Evolutionary conservation across 2,329 filamentous ascomycete genomes (phyloP).

Genomic region (Neocatenulostroma microsporum): DNA sequence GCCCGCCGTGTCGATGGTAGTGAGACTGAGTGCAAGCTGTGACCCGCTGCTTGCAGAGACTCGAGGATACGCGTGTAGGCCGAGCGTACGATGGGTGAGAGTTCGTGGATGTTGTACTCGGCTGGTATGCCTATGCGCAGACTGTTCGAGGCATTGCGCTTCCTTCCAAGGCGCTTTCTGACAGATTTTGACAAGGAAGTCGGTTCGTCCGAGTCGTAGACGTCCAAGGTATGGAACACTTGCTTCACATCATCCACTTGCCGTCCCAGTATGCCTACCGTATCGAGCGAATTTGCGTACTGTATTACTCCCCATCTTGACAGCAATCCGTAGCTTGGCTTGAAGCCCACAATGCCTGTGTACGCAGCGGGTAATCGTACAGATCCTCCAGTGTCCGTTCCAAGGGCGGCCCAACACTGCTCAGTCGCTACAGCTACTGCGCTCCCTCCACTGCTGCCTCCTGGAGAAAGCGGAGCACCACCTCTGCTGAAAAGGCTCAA

Average conservation of each 20-base stretch:
- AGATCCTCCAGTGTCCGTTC: conserved; percentile 89
- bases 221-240: conserved; percentile 44
- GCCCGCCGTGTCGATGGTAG: conserved; percentile 78
- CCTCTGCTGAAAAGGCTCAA: conserved; percentile 39
- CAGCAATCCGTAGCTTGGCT: conserved; percentile 82
- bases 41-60: conserved; percentile 56
- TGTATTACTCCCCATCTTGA: conserved; percentile 81
- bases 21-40: conserved; percentile 65
- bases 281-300: conserved; percentile 89
- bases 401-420: conserved; percentile 62
- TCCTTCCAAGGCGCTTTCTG: conserved; percentile 40
- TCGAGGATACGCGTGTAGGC: conserved; percentile 61
- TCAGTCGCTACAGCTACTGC: conserved; percentile 69
- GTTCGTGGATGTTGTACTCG: conserved; percentile 84
- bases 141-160: not conserved
- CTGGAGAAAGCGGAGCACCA: conserved; percentile 52
- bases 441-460: conserved; percentile 89
- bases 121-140: conserved; percentile 52
- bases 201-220: conserved; percentile 63
- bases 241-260: conserved; percentile 41
- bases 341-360: conserved; percentile 74
- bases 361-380: conserved; percentile 83
- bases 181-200: conserved; percentile 57
- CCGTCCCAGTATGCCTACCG: conserved; percentile 66
- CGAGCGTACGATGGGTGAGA: conserved; percentile 59